phyloP scores from a whole-genome alignment of 306 rosid genomes.

The Gynostemma pentaphyllum region DNA sequence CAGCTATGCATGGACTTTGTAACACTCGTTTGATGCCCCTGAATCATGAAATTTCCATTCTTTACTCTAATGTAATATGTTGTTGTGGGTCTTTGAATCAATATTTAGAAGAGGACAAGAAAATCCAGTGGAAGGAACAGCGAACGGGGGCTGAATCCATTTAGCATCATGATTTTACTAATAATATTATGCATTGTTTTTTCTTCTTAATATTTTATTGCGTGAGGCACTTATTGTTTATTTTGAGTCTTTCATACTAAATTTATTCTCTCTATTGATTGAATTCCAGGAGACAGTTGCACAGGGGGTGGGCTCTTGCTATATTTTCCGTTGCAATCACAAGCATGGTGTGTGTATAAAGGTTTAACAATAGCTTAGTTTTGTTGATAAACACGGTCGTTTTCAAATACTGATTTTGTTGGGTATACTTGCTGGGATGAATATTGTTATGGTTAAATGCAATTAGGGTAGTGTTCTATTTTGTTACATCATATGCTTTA shows the following conservation, averaged over 20 bases:
- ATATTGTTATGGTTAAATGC: background rate
- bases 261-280: constrained; percentile 12
- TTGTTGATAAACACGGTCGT: background rate
- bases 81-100: constrained; percentile 81
- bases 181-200: background rate
- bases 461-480: no score
- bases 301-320: constrained; percentile 58
- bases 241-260: background rate
- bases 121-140: constrained; percentile 56
- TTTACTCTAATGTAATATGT: constrained; percentile 15
- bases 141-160: constrained; percentile 53
- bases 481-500: no score
- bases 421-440: background rate
- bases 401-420: background rate
- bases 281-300: constrained; percentile 46
- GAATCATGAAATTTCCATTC: no score
- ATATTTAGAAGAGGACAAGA: constrained; percentile 82
- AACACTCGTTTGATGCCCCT: no score
- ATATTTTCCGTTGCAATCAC: constrained; percentile 54
- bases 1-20: no score
- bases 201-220: background rate
- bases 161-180: constrained; percentile 9
- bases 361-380: constrained; percentile 27
- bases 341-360: constrained; percentile 78
- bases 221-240: constrained; percentile 8